Evolutionary conservation across 225 moss, liverwort and hornwort genomes (phyloP).

Genomic region (Sphagnum contortum): DNA sequence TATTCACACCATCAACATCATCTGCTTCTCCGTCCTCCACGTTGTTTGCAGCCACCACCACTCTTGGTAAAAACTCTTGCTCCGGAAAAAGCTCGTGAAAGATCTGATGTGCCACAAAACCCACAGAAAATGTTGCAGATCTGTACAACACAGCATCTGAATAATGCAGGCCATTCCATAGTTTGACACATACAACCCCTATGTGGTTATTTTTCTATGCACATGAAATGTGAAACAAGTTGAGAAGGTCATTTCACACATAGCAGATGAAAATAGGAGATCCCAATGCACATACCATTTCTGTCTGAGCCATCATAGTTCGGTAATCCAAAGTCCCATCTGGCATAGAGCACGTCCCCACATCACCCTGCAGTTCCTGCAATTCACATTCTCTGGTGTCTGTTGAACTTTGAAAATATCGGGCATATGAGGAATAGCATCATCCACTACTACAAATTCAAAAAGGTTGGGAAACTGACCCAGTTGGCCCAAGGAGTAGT

Average conservation of each 20-base stretch:
- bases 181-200: too few relatives aligned
- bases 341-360: slow-evolving; percentile 39
- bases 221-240: neutral
- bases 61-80: slow-evolving; percentile 48
- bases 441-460: too few relatives aligned
- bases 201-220: too few relatives aligned
- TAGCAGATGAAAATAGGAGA: neutral
- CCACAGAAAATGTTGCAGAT: neutral
- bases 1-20: slow-evolving; percentile 1
- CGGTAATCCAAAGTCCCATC: slow-evolving; percentile 67
- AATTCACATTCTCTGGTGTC: too few relatives aligned
- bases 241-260: neutral
- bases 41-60: slow-evolving; percentile 17
- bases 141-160: too few relatives aligned
- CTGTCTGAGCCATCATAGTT: slow-evolving; percentile 46
- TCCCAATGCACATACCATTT: slow-evolving; percentile 29
- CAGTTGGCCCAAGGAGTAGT: slow-evolving; percentile 5
- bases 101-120: slow-evolving; percentile 30
- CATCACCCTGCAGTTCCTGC: slow-evolving; percentile 2
- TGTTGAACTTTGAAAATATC: too few relatives aligned
- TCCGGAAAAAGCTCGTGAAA: slow-evolving; percentile 58
- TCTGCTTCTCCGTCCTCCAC: slow-evolving; percentile 32
- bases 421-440: too few relatives aligned
- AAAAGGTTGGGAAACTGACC: neutral
- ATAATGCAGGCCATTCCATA: too few relatives aligned